These are phyloP conservation scores for Trametes elegans DNA, from an alignment of 768 basidiomycete genomes.

Conservation along the genomic window DNA sequence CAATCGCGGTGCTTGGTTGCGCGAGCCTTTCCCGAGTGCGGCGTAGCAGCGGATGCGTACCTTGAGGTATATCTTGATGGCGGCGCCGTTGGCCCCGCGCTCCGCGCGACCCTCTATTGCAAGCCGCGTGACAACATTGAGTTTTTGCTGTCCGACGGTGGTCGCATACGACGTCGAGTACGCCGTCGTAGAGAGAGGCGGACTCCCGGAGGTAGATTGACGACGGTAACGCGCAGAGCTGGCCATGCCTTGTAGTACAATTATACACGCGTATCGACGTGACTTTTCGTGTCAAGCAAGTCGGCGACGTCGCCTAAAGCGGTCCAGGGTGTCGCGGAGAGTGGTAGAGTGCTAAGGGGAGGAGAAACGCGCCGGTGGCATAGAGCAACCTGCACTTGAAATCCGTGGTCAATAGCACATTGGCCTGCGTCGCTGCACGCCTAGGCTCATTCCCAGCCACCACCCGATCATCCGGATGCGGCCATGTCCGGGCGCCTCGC, in stretches of 20 bases:
- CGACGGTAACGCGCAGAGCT: conserved; percentile 27
- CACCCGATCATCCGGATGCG: not conserved
- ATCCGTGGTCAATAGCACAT: conserved; percentile 2
- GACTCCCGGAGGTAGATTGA: conserved; percentile 28
- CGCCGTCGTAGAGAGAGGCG: conserved; percentile 28
- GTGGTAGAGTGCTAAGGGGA: not conserved
- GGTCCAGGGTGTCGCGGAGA: not conserved
- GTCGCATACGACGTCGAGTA: conserved; percentile 22
- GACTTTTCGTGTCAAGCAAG: conserved; percentile 6
- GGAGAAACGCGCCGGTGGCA: conserved; percentile 13
- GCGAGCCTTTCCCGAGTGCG: no score
- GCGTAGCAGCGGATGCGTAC: conserved; percentile 39
- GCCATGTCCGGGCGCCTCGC: not conserved
- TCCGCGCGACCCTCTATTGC: conserved; percentile 74
- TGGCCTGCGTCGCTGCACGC: not conserved
- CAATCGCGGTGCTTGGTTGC: no score
- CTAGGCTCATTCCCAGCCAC: conserved; percentile 10
- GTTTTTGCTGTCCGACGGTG: conserved; percentile 36
- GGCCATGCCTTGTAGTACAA: conserved; percentile 4
- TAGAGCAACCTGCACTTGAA: not conserved
- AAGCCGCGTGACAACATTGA: conserved; percentile 72
- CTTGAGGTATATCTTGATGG: conserved; percentile 77
- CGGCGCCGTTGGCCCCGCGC: conserved; percentile 60
- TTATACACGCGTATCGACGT: conserved; percentile 14
- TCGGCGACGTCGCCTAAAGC: not conserved